phyloP scores from a whole-genome alignment of 176 grass and related monocot species.

The Paspalum vaginatum region DNA sequence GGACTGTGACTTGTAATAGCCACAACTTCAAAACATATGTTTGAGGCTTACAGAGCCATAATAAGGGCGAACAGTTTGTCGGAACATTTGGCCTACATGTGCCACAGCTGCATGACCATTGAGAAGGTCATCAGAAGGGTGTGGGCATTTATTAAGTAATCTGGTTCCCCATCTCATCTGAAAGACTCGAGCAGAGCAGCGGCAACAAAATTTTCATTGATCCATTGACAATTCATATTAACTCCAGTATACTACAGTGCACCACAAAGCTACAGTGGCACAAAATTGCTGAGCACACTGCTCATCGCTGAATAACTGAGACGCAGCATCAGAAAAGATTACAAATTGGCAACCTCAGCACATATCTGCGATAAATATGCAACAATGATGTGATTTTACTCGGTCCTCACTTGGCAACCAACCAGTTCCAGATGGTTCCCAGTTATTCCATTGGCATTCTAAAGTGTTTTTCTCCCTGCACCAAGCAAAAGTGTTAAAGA shows the following conservation, averaged over 20 bases:
- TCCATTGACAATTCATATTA: not conserved
- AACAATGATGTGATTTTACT: not conserved
- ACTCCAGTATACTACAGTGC: not conserved
- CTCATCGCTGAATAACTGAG: not conserved
- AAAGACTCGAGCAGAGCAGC: not conserved
- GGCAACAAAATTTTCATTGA: not conserved
- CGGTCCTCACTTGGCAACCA: not conserved
- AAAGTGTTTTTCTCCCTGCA: constrained; percentile 31
- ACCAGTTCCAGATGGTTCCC: not conserved
- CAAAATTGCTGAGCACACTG: constrained; percentile 18
- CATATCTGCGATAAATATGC: not conserved
- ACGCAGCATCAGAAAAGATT: not conserved
- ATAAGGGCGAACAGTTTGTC: too few species aligned
- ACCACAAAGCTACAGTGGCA: not conserved
- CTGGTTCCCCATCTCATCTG: not conserved
- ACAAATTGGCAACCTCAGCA: not conserved
- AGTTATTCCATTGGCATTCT: not conserved
- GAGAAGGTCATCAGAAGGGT: not conserved
- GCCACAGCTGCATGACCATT: not conserved
- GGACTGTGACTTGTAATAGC: too few species aligned
- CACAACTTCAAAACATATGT: too few species aligned
- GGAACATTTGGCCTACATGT: too few species aligned
- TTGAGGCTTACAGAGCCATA: too few species aligned
- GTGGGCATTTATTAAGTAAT: not conserved
- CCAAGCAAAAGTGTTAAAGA: not conserved